Evolutionary conservation across 441 rosid genomes (phyloP).

Genomic region (Populus hybrid): DNA sequence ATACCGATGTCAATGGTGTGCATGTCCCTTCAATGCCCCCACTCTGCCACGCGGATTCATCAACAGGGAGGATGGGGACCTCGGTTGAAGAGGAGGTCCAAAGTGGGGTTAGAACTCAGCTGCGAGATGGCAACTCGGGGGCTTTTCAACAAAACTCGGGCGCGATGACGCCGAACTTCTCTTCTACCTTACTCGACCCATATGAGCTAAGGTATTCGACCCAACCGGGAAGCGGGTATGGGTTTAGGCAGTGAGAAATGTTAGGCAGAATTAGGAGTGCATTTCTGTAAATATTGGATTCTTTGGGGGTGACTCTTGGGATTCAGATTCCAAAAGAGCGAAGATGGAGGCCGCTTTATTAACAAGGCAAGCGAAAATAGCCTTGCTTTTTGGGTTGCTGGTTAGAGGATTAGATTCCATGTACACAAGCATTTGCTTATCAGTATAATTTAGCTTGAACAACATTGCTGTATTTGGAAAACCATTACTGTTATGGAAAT

Average conservation of each 20-base stretch:
- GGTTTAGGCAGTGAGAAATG: conserved; percentile 41
- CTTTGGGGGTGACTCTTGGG: conserved; percentile 38
- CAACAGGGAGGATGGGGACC: conserved; percentile 18
- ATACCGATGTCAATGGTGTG: conserved; percentile 16
- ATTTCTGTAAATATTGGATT: conserved; percentile 7
- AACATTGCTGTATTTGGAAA: no score
- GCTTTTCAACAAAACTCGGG: conserved; percentile 33
- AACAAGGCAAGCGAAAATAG: no score
- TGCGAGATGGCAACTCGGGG: conserved; percentile 23
- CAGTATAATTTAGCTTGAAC: no score
- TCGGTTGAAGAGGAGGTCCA: conserved; percentile 64
- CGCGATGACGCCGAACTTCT: conserved; percentile 31
- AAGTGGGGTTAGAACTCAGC: conserved; percentile 51
- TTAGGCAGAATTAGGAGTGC: background rate
- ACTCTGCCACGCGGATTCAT: conserved; percentile 21
- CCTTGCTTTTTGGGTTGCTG: no score
- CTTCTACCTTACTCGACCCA: conserved; percentile 40
- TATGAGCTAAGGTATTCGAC: conserved; percentile 54
- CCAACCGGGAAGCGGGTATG: conserved; percentile 45
- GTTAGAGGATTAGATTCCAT: no score
- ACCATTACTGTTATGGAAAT: background rate
- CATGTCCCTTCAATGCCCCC: conserved; percentile 39
- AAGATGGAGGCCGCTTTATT: background rate
- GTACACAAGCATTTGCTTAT: no score
- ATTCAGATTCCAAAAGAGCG: conserved; percentile 15